These are phyloP conservation scores for Mycena pura DNA, from an alignment of 768 basidiomycete species.

Conservation along the genomic window DNA sequence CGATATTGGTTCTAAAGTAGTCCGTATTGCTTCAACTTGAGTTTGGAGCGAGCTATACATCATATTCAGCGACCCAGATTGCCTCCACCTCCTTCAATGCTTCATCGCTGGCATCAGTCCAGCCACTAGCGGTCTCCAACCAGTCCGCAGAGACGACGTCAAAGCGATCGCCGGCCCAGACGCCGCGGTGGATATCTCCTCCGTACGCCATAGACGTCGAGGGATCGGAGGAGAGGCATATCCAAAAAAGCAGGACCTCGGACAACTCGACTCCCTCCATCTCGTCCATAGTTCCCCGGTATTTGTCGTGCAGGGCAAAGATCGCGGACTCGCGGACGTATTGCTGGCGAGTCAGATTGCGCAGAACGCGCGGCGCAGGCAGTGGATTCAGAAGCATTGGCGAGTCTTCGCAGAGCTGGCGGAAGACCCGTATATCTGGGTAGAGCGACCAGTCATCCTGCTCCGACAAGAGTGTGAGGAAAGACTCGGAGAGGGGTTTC, in stretches of 20 bases:
- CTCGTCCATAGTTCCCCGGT: not conserved
- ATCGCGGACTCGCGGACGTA: constrained; percentile 2
- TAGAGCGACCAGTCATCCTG: not conserved
- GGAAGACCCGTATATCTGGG: too few species aligned
- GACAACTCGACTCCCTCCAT: not conserved
- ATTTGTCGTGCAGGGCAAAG: not conserved
- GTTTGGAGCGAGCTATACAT: too few species aligned
- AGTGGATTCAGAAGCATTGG: too few species aligned
- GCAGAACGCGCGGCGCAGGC: not conserved
- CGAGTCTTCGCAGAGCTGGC: not conserved
- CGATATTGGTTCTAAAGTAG: too few species aligned
- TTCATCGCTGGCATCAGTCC: constrained; percentile 7
- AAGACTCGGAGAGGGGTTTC: too few species aligned
- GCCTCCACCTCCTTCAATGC: constrained; percentile 3
- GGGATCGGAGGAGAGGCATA: constrained; percentile 24
- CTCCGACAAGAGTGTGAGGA: not conserved
- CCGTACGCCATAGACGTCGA: constrained; percentile 8
- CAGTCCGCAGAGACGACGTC: constrained; percentile 8
- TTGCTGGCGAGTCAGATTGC: not conserved
- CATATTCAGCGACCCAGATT: too few species aligned
- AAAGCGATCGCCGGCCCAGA: constrained; percentile 31
- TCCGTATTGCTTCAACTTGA: too few species aligned
- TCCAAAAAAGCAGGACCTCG: constrained; percentile 8
- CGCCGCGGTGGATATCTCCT: constrained; percentile 22
- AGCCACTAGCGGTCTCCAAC: not conserved